Evolutionary conservation across 805 yeast genomes (phyloP), one percentile per base, ranked within the genome.

Genomic region (Metschnikowia lachancei): DNA sequence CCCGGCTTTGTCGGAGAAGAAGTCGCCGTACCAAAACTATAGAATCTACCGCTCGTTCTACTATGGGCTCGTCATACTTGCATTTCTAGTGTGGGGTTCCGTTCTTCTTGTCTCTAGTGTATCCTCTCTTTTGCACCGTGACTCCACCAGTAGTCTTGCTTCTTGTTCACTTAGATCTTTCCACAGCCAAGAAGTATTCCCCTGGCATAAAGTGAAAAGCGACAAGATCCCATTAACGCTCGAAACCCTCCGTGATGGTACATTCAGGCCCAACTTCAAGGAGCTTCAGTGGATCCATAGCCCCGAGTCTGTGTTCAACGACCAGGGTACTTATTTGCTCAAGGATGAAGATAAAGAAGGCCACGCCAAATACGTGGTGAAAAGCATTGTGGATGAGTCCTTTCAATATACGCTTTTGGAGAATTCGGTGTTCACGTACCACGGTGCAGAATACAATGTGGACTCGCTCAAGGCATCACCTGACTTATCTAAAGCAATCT

Each of bases 281-380:
- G 62, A 76, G 8, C 70, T 88, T 28, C 92, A 85, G 61, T 88
- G 96, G 96, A 78, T 87, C 37, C 69, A 65, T 14, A 68, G 69
- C 17, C 79, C 80, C 1, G 71, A 71, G 19, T 77, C 84, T 0
- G 58, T 66, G 9, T 52, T 54, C 11, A 65, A 78, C 50, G 91
- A 84, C 60, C 76, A 75, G 47, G 95, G 95, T 4, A 76, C 87
- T 7, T 88, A 77, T 60, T 75, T 86, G 24, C 58, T 69, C 14
- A 60, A 59, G 22, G 66, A 62, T 16, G 55, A 54, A 6, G 54
- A 47, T 4, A 75, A 78, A 1, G 67, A 69, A 31, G 72, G 71
- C 12, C 61, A 72, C 30, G 69, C 69, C 17, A 65, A 68, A n/a
- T 85, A 84, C 52, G 59, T 77, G 3, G 74, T 87, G 26, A 81